Base-by-base conservation (phyloP, 768 basidiomycete species). In the Solioccasus polychromus region DNA sequence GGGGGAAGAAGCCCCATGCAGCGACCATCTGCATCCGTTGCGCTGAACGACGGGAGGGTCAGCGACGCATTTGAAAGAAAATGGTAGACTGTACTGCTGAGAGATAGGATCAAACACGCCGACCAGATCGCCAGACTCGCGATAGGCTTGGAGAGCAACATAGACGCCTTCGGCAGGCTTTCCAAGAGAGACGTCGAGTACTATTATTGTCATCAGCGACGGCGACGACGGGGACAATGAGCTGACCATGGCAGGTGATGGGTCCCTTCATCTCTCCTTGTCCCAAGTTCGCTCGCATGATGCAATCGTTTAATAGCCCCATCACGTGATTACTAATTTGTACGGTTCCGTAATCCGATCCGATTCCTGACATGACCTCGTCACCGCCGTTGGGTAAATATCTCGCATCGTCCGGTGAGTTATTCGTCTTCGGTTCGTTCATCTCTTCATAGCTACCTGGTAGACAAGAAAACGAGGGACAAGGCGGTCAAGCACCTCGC, bases 401-500 rank as follows among this genome's bases (percentile, higher is more conserved):
- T 62, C 81, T 98, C 35, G 93, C 92, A 17, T 92, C 92, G 20
- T 92, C 88, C 51, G 92, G 93, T 91, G 55, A 55, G 78, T 64
- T 2, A 28, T 12, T 38, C 26, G 37, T 37, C 32, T 17, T 29
- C 14, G 1, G 3, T 14, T 17, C 32, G 23, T 17, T 25, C 25
- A 12, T 12, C n/a, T 18, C 0, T 37, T 47, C 7, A 52, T 14
- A 14, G 8, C 22, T 32, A 15, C 12, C 6, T 36, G 45, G 25
- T 39, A 92, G 94, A 97, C 61, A 95, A 96, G 74, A 85, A 83
- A 62, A 85, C 83, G 2, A 82, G 95, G 48, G 95, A 99, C 69
- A 89, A 85, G 61, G 95, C 95, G 1, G 78, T 96, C 51, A 83
- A 85, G 63, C 80, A 79, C 47, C 75, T 98, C 8, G 73, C 84